Evolutionary conservation across 495 filamentous ascomycete species (phyloP), one percentile per base, ranked within the genome.

Genomic region (Lasiosphaeriaceae sp.): DNA sequence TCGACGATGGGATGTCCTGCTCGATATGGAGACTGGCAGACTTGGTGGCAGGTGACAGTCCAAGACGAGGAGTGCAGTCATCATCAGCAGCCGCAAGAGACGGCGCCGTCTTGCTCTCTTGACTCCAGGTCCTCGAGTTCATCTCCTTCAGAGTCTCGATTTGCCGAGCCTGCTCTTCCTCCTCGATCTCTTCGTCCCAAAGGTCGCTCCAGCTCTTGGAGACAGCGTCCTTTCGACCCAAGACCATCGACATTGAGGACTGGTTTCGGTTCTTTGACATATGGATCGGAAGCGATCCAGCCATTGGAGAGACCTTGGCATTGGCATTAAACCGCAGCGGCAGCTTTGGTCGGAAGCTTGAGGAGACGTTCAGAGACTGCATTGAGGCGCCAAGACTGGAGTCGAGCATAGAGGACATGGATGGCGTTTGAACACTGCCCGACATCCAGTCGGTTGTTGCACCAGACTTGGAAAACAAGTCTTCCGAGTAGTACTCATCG

Each of bases 121-220:
- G 86, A 64, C 89, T 92, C 84, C 84, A 92, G 62, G 86, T 90
- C 56, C 88, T 81, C 67, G 86, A 85, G 68, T 91, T 91, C 69
- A 88, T 79, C 71, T 87, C 84, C 66, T 86, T 86, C 35, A 87
- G 80, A 54, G 79, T 70, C 60, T 85, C 75, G 49, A 88, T 53
- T 16, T 79, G 80, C 47, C 83, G 80, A 54, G 84, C 79, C 45
- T 77, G 76, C 69, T 89, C 82, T 17, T 81, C 80, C 61, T 94
- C 86, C 61, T 88, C 86, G 24, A 79, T 81, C 52, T 96, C 92
- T 70, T 96, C 92, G 54, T 96, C 92, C 86, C 89, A 97, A 61
- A 97, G 79, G 72, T 97, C 92, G 63, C 90, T 94, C 92, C 92
- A 97, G 79, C 92, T 97, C 84, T 97, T 96, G 24, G 92, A 94